Percentiles rank a stretch among this genome's conserved stretches.
Evolutionary conservation across 1,139 yeast species (phyloP).

Genomic region (Taiozyma sp.): DNA sequence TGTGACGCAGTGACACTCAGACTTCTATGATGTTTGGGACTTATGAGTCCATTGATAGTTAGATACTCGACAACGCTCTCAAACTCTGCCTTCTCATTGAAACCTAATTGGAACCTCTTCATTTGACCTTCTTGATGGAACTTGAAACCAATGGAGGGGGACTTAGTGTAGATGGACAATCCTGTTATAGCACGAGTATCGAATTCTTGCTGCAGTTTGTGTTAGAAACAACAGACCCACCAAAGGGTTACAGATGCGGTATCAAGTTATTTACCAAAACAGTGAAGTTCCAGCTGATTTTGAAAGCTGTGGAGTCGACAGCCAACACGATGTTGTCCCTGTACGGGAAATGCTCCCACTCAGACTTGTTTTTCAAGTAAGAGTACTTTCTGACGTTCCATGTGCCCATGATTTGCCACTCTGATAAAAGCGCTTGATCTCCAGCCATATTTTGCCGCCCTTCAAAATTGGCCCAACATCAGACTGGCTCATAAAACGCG

Average conservation of each 20-base stretch:
- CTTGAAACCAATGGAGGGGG: slow-evolving; percentile 21
- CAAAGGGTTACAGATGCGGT: background rate
- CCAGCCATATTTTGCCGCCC: background rate
- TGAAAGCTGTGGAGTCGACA: slow-evolving; percentile 1
- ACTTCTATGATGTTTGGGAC: slow-evolving; percentile 3
- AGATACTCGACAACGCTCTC: background rate
- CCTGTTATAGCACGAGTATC: background rate
- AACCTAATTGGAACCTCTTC: slow-evolving; percentile 17
- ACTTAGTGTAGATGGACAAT: slow-evolving; percentile 11
- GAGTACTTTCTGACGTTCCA: background rate
- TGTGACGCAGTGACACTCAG: background rate
- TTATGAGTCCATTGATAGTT: background rate
- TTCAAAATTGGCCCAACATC: background rate
- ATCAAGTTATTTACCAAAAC: slow-evolving; percentile 9
- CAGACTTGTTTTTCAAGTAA: background rate
- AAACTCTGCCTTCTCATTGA: slow-evolving; percentile 1
- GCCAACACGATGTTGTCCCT: slow-evolving; percentile 1
- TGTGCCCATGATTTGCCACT: background rate
- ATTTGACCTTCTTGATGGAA: background rate
- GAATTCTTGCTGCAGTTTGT: background rate
- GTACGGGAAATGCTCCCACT: slow-evolving; percentile 1
- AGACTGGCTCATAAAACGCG: background rate
- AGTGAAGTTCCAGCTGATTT: slow-evolving; percentile 16
- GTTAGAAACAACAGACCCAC: background rate
- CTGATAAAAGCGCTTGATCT: background rate